Percentiles rank a stretch among this genome's conserved stretches.
Conservation (phyloP, 805 yeast genomes). For the Zygosaccharomyces bisporus region DNA sequence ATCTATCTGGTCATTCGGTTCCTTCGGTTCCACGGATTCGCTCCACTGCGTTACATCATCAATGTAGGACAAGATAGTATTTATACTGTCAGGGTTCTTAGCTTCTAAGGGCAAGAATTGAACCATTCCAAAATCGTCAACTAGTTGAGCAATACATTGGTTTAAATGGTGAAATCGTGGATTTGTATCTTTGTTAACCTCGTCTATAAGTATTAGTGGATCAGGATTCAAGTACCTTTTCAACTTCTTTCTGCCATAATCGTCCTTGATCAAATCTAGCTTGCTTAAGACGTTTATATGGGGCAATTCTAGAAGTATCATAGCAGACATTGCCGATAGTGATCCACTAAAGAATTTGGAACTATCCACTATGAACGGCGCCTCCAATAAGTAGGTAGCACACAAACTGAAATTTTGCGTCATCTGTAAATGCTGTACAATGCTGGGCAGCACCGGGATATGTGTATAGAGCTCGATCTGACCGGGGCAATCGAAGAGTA, state of each 20-base stretch:
- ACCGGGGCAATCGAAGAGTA: slow-evolving; percentile 95
- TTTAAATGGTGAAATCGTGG: slow-evolving; percentile 70
- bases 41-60: slow-evolving; percentile 99
- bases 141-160: slow-evolving; percentile 78
- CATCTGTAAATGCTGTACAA: slow-evolving; percentile 78
- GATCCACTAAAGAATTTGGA: slow-evolving; percentile 95
- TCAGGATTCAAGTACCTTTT: slow-evolving; percentile 89
- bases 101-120: slow-evolving; percentile 90
- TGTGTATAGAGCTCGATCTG: slow-evolving; percentile 94
- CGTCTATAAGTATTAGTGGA: slow-evolving; percentile 63
- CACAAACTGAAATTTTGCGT: slow-evolving; percentile 82
- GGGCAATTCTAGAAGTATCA: slow-evolving; percentile 92
- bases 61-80: slow-evolving; percentile 80
- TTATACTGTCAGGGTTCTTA: slow-evolving; percentile 68
- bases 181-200: slow-evolving; percentile 47
- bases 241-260: slow-evolving; percentile 67
- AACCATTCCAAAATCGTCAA: slow-evolving; percentile 98
- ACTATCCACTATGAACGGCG: slow-evolving; percentile 87
- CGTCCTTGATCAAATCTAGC: slow-evolving; percentile 78
- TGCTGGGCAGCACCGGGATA: slow-evolving; percentile 85
- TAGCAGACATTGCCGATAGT: slow-evolving; percentile 94
- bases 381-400: slow-evolving; percentile 88
- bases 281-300: slow-evolving; percentile 89
- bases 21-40: slow-evolving; percentile 94
- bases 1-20: slow-evolving; percentile 75